Evolutionary conservation across 306 rosid species (phyloP).

Genomic region (Malus domestica): DNA sequence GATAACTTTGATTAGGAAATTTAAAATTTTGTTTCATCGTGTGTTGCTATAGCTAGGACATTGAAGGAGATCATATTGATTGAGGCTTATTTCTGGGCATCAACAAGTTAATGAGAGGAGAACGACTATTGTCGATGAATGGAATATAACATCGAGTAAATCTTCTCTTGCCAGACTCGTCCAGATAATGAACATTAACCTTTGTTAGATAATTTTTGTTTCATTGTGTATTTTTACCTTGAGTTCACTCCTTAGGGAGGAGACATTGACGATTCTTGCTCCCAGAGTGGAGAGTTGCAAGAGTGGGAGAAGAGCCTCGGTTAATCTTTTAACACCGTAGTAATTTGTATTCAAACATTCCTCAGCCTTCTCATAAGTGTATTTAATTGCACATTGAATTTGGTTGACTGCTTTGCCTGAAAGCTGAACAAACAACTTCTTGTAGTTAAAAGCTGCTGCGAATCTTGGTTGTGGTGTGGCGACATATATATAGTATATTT

Average conservation of each 20-base stretch:
- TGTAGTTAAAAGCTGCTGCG: not conserved
- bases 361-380: slow-evolving; percentile 35
- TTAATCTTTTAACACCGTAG: slow-evolving; percentile 42
- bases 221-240: slow-evolving; percentile 18
- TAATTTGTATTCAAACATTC: slow-evolving; percentile 49
- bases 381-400: slow-evolving; percentile 29
- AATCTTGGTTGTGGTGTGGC: not conserved
- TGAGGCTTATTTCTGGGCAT: not conserved
- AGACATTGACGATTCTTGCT: slow-evolving; percentile 51
- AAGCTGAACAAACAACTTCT: slow-evolving; percentile 25
- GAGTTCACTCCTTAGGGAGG: slow-evolving; percentile 49
- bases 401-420: slow-evolving; percentile 28
- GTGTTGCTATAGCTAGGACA: not conserved
- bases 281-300: slow-evolving; percentile 34
- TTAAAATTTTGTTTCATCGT: not conserved
- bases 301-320: slow-evolving; percentile 52
- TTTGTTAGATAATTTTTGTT: not conserved
- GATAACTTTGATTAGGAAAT: not conserved
- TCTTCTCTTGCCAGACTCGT: not conserved
- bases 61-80: not conserved
- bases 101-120: not conserved
- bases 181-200: not conserved
- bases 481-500: not conserved
- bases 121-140: not conserved
- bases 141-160: not conserved